phyloP scores from a whole-genome alignment of 2,329 filamentous ascomycete genomes.

The Fusarium annulatum region DNA sequence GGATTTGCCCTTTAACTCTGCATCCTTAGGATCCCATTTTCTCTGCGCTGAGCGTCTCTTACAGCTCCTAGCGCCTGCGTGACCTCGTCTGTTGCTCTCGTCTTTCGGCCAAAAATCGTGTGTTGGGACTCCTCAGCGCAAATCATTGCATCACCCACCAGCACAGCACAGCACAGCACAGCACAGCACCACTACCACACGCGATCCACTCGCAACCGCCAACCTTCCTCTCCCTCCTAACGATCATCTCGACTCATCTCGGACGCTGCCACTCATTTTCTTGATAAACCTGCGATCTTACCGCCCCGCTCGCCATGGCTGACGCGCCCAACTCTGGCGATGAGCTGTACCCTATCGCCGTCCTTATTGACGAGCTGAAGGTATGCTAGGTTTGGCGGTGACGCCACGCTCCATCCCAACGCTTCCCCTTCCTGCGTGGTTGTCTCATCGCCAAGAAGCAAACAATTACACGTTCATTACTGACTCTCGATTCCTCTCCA shows the following conservation, averaged over 20 bases:
- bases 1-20: constrained; percentile 26
- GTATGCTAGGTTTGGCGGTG: constrained; percentile 62
- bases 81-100: constrained; percentile 24
- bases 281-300: constrained; percentile 48
- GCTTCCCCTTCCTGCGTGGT: constrained; percentile 18
- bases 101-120: constrained; percentile 44
- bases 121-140: constrained; percentile 47
- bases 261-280: constrained; percentile 36
- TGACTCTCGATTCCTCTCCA: constrained; percentile 54
- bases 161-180: constrained; percentile 19
- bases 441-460: constrained; percentile 17
- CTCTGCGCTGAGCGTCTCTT: constrained; percentile 30
- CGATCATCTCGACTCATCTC: constrained; percentile 36
- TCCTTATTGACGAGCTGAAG: constrained; percentile 99
- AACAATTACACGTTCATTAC: constrained; percentile 42
- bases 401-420: constrained; percentile 36
- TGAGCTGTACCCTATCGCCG: constrained; percentile 99
- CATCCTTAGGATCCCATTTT: constrained; percentile 23
- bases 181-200: constrained; percentile 33
- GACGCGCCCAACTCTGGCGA: constrained; percentile 91
- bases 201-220: constrained; percentile 46
- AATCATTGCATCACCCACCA: constrained; percentile 49
- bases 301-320: constrained; percentile 75
- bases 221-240: constrained; percentile 38
- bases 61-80: constrained; percentile 8